phyloP scores from a whole-genome alignment of 495 filamentous ascomycete species.

The Parmelia sp. region DNA sequence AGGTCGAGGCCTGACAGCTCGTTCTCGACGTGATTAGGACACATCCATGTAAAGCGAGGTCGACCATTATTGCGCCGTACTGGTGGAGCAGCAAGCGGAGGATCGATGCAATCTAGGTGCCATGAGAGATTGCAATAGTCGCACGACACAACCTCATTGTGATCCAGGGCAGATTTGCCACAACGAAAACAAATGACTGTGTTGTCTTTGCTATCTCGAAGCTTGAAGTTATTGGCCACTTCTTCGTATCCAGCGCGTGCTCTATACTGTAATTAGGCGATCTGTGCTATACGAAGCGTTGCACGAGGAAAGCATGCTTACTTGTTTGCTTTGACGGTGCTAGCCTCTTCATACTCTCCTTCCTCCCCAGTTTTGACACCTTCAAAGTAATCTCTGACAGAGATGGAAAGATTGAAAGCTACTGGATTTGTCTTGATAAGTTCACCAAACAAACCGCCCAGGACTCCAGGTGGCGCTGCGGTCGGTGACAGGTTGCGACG shows the following conservation, averaged over 20 bases:
- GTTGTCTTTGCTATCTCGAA: constrained; percentile 61
- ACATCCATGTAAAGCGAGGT: constrained; percentile 68
- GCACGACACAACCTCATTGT: constrained; percentile 66
- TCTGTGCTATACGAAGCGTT: neutral
- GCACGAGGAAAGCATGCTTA: constrained; percentile 28
- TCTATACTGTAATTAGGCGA: constrained; percentile 32
- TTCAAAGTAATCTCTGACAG: constrained; percentile 66
- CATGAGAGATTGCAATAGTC: constrained; percentile 73
- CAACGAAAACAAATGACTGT: constrained; percentile 66
- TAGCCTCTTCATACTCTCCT: constrained; percentile 70
- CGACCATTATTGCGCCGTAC: constrained; percentile 35
- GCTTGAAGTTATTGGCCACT: constrained; percentile 57
- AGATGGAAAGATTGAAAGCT: constrained; percentile 64
- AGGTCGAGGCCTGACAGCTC: constrained; percentile 46
- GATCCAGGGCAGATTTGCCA: constrained; percentile 49
- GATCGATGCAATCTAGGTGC: constrained; percentile 88
- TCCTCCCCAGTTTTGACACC: constrained; percentile 64
- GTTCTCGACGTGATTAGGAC: constrained; percentile 75
- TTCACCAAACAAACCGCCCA: constrained; percentile 51
- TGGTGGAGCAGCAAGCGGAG: constrained; percentile 70
- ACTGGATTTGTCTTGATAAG: constrained; percentile 60
- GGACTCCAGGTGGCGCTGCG: constrained; percentile 41
- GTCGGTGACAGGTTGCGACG: constrained; percentile 33
- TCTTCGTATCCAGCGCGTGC: constrained; percentile 54
- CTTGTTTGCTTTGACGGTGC: constrained; percentile 31